These are phyloP conservation scores for Thecaphora thlaspeos DNA, from an alignment of 1,284 basidiomycete species.

Conservation along the genomic window DNA sequence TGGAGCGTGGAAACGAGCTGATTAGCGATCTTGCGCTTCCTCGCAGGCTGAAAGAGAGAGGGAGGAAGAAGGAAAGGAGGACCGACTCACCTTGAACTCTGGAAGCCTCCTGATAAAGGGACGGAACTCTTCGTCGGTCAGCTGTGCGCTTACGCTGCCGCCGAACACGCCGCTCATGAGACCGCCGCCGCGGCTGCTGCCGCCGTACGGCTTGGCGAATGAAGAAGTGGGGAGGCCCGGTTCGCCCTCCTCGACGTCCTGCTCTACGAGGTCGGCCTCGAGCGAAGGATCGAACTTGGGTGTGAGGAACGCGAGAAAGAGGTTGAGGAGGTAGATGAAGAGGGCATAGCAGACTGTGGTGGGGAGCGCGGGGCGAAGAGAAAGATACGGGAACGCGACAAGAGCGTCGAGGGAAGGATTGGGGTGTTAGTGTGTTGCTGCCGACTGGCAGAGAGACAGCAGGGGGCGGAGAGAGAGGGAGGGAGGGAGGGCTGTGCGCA, in stretches of 20 bases:
- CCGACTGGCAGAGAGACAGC: no score
- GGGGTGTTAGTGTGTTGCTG: no score
- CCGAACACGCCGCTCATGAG: constrained; percentile 55
- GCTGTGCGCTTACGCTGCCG: constrained; percentile 60
- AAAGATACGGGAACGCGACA: neutral
- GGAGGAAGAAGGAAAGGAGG: no score
- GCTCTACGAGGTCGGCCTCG: constrained; percentile 85
- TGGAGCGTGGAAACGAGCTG: neutral
- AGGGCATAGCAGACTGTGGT: constrained; percentile 52
- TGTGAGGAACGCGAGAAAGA: constrained; percentile 82
- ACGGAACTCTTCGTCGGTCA: constrained; percentile 53
- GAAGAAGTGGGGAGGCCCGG: constrained; percentile 58
- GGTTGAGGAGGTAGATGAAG: constrained; percentile 59
- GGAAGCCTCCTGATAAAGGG: constrained; percentile 95
- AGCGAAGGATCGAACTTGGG: constrained; percentile 95
- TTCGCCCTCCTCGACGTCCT: constrained; percentile 94
- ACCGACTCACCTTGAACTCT: constrained; percentile 79
- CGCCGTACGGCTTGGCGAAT: constrained; percentile 9
- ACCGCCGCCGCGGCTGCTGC: constrained; percentile 20
- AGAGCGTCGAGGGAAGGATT: no score
- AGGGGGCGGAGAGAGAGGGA: no score
- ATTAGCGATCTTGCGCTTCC: neutral
- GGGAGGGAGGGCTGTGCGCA: no score
- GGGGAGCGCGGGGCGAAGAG: neutral
- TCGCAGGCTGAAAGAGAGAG: no score